Percentiles rank a stretch among this genome's conserved stretches.
phyloP scores from a whole-genome alignment of 257 asterid genomes.

The Solanum chmielewskii region DNA sequence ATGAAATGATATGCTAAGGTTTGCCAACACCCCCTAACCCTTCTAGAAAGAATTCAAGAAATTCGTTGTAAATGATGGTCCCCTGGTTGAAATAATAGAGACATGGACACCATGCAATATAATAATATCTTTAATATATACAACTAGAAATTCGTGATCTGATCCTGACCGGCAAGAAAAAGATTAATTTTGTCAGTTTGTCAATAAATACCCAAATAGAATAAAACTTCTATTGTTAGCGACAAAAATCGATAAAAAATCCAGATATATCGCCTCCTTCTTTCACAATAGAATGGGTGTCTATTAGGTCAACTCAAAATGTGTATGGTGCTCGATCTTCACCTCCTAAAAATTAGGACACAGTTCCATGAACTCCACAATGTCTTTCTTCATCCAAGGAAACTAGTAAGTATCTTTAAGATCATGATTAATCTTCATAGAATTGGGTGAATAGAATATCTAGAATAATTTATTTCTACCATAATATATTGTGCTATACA shows the following conservation, averaged over 20 bases:
- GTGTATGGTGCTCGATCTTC: too few species aligned
- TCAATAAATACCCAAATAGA: background rate
- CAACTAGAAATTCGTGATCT: too few species aligned
- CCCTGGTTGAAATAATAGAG: background rate
- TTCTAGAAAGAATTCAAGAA: background rate
- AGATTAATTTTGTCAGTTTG: background rate
- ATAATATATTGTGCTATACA: background rate
- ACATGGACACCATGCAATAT: background rate
- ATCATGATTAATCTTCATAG: background rate
- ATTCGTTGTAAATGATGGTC: background rate
- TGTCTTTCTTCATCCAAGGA: background rate
- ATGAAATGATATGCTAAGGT: background rate
- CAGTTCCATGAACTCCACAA: background rate
- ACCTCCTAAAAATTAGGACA: background rate
- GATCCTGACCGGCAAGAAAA: background rate
- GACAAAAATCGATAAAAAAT: too few species aligned
- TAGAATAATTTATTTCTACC: background rate
- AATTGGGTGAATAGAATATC: too few species aligned
- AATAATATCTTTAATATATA: too few species aligned
- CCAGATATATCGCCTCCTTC: background rate
- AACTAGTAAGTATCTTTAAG: background rate
- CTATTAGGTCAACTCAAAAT: background rate
- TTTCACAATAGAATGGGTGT: background rate
- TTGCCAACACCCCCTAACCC: background rate
- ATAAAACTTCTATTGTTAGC: background rate